Percentiles rank a stretch among this genome's conserved stretches.
Conservation (phyloP, 139 green algal genomes). For the Axilococcus clingmanii region DNA sequence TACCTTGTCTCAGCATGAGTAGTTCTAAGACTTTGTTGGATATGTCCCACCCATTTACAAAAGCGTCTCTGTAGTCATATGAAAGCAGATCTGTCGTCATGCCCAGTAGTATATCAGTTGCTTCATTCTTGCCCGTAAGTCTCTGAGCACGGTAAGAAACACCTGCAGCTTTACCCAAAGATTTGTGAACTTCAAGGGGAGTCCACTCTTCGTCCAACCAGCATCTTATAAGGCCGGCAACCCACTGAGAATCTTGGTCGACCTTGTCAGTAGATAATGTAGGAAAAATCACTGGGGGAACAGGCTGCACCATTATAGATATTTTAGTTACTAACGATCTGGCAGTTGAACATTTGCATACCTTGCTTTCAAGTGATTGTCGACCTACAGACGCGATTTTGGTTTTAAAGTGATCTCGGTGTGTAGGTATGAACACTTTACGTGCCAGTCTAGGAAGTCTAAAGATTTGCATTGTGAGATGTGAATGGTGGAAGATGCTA, state of each 20-base stretch:
- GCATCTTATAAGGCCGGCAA: conserved; percentile 6
- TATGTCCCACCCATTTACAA: conserved; percentile 23
- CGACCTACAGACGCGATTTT: too few species aligned
- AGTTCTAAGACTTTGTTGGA: conserved; percentile 42
- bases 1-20: conserved; percentile 32
- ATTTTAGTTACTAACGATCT: background rate
- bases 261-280: conserved; percentile 2
- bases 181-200: conserved; percentile 20
- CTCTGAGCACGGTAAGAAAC: background rate
- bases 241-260: conserved; percentile 3
- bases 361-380: too few species aligned
- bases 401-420: too few species aligned
- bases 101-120: conserved; percentile 18
- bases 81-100: conserved; percentile 22
- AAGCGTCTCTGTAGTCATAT: conserved; percentile 23
- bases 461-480: too few species aligned
- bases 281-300: background rate
- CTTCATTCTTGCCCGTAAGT: background rate
- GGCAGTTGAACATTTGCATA: too few species aligned
- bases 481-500: too few species aligned
- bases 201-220: conserved; percentile 49
- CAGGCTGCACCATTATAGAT: too few species aligned
- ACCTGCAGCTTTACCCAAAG: conserved; percentile 22
- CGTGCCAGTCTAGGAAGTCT: too few species aligned
- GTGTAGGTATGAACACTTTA: too few species aligned